phyloP scores from a whole-genome alignment of 371 early-diverging fungal species.

The Lichtheimia hyalospora region DNA sequence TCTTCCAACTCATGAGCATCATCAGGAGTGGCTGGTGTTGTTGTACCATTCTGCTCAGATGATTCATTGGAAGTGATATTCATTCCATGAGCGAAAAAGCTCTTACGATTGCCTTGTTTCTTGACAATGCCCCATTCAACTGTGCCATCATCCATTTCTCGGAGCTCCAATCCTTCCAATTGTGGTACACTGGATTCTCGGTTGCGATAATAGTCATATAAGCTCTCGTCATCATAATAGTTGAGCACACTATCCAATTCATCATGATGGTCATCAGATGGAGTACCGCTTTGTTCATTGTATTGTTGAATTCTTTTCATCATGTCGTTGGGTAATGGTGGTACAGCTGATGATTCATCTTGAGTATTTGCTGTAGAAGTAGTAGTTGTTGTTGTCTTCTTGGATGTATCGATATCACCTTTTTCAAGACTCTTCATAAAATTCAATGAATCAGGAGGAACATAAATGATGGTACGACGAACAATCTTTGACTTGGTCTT shows the following conservation, averaged over 20 bases:
- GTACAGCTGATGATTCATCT: neutral
- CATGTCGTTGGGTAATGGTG: neutral
- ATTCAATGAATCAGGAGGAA: constrained; percentile 37
- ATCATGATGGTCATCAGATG: neutral
- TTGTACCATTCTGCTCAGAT: neutral
- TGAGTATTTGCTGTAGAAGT: neutral
- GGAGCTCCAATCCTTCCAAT: constrained; percentile 28
- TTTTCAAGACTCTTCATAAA: constrained; percentile 16
- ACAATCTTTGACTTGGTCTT: constrained; percentile 26
- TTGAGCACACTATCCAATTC: neutral
- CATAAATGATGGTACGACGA: constrained; percentile 48
- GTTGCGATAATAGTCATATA: constrained; percentile 16
- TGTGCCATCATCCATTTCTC: constrained; percentile 29
- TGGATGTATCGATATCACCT: neutral
- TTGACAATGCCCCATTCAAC: constrained; percentile 34
- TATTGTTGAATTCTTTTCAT: neutral
- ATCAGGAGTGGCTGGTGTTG: neutral
- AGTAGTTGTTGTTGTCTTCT: neutral
- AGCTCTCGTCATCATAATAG: constrained; percentile 18
- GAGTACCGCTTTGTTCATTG: neutral
- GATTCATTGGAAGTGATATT: neutral
- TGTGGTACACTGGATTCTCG: constrained; percentile 7
- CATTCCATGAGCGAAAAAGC: constrained; percentile 12
- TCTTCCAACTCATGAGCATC: constrained; percentile 7
- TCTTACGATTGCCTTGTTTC: constrained; percentile 25